Evolutionary conservation across 495 filamentous ascomycete species (phyloP), one percentile per base, ranked within the genome.

Genomic region (Hypoxylon trugodes): DNA sequence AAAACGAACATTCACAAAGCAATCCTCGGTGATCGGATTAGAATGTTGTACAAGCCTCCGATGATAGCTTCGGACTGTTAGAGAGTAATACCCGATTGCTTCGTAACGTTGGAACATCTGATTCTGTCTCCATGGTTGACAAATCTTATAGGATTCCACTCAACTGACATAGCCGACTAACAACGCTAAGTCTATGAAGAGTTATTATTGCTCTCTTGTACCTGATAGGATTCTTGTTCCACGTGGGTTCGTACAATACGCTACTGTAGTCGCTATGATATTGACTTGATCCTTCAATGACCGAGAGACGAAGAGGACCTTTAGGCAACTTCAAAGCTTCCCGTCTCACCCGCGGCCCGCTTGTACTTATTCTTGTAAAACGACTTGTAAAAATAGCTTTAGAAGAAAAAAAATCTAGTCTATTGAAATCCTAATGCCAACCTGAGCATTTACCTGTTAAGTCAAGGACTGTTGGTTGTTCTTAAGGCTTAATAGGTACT

Each of bases 371-470:
- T 26, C 6, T 47, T 18, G 12, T 32, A 38, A 19, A 24, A 43
- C 13, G 12, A 9, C 4, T 18, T 37, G 50, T 61, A 61, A 47
- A 48, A 61, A 61, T 61, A 61, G 49, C 40, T 12, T 19, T n/a
- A 9, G 30, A 26, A 24, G 38, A 42, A n/a, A n/a, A n/a, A n/a
- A n/a, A n/a, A n/a, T n/a, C n/a, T n/a, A n/a, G n/a, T n/a, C n/a
- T n/a, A n/a, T n/a, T n/a, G n/a, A n/a, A n/a, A n/a, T n/a, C n/a
- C n/a, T n/a, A n/a, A n/a, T n/a, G n/a, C n/a, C n/a, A n/a, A n/a
- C n/a, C n/a, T n/a, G n/a, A n/a, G n/a, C n/a, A n/a, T n/a, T n/a
- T n/a, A n/a, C n/a, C n/a, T n/a, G n/a, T n/a, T n/a, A n/a, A n/a
- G n/a, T n/a, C n/a, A n/a, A n/a, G n/a, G n/a, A n/a, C n/a, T n/a